Evolutionary conservation across 495 filamentous ascomycete species (phyloP).

Genomic region (Clohesyomyces aquaticus): DNA sequence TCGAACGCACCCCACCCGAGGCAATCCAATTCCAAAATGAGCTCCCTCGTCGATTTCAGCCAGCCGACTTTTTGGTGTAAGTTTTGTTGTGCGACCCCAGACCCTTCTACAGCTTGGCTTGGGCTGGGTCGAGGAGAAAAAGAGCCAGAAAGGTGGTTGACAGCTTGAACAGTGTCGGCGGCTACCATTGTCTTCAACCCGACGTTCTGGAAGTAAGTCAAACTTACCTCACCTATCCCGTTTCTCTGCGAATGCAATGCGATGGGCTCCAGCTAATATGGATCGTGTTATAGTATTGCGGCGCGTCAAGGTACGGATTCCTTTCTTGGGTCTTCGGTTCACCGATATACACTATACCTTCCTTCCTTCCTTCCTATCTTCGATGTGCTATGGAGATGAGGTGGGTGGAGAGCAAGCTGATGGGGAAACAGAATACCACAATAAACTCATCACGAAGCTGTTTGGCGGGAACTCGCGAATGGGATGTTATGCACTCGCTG

Average conservation of each 20-base stretch:
- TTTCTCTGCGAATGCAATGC: neutral
- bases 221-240: neutral
- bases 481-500: constrained; percentile 88
- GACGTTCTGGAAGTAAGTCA: constrained; percentile 75
- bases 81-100: too few species aligned
- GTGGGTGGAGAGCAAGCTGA: too few species aligned
- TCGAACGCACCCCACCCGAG: neutral
- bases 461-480: constrained; percentile 78
- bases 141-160: neutral
- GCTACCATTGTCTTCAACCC: constrained; percentile 74
- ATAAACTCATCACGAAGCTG: constrained; percentile 81
- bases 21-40: constrained; percentile 22
- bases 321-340: constrained; percentile 4
- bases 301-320: constrained; percentile 64
- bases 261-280: neutral
- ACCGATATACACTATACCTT: too few species aligned
- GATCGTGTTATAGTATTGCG: constrained; percentile 55
- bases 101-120: too few species aligned
- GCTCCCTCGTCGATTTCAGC: constrained; percentile 58
- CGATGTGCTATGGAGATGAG: too few species aligned
- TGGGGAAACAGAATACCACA: constrained; percentile 74
- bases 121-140: too few species aligned
- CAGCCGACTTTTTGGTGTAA: constrained; percentile 67
- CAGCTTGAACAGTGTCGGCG: constrained; percentile 59
- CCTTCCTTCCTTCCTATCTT: too few species aligned